phyloP scores from a whole-genome alignment of 371 early-diverging fungal genomes.

The Mucor piriformis region DNA sequence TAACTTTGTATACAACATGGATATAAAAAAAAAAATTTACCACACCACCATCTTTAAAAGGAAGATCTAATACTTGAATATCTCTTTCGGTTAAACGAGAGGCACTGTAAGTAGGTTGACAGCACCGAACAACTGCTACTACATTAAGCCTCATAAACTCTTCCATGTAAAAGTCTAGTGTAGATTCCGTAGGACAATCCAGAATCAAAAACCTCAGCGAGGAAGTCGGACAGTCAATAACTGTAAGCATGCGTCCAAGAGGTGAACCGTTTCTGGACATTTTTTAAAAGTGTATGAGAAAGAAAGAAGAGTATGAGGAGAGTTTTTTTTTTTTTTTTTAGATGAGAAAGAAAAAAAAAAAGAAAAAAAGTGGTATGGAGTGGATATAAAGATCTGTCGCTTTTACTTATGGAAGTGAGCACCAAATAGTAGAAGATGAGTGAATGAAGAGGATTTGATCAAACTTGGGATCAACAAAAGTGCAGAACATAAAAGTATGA shows the following conservation, averaged over 20 bases:
- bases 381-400: slow-evolving; percentile 6
- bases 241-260: slow-evolving; percentile 36
- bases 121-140: slow-evolving; percentile 81
- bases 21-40: slow-evolving; percentile 23
- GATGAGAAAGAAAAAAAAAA: not conserved
- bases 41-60: slow-evolving; percentile 70
- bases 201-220: slow-evolving; percentile 83
- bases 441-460: slow-evolving; percentile 24
- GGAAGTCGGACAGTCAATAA: slow-evolving; percentile 32
- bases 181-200: slow-evolving; percentile 90
- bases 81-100: slow-evolving; percentile 68
- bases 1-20: no score
- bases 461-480: slow-evolving; percentile 22
- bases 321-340: not conserved
- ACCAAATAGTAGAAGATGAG: slow-evolving; percentile 11
- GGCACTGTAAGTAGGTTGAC: slow-evolving; percentile 88
- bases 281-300: not conserved
- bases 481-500: slow-evolving; percentile 25
- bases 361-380: slow-evolving; percentile 10
- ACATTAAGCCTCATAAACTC: slow-evolving; percentile 80
- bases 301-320: not conserved
- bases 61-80: slow-evolving; percentile 48
- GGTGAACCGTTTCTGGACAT: slow-evolving; percentile 35
- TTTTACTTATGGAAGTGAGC: slow-evolving; percentile 16
- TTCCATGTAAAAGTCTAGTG: slow-evolving; percentile 77